Conservation (phyloP, 257 asterid species). For the Capsicum pubescens region DNA sequence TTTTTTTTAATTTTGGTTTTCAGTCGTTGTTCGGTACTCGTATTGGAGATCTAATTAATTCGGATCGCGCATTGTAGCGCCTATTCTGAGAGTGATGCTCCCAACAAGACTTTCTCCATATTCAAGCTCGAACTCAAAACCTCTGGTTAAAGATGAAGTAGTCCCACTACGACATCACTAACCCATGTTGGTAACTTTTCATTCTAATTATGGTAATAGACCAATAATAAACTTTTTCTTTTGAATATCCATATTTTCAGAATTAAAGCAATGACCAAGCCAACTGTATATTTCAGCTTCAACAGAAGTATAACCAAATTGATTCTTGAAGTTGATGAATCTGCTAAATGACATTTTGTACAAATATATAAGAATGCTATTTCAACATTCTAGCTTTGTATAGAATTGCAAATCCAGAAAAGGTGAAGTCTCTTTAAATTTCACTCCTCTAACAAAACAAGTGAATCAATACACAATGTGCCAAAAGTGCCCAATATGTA, state of each 20-base stretch:
- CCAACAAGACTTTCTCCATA: too few relatives aligned
- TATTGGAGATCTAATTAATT: too few relatives aligned
- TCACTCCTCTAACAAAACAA: neutral
- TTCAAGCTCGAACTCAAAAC: too few relatives aligned
- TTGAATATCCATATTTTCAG: neutral
- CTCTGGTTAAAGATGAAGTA: too few relatives aligned
- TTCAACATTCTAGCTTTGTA: neutral
- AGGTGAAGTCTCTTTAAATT: neutral
- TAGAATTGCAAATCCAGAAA: neutral
- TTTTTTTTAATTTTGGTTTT: too few relatives aligned
- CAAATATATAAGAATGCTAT: neutral
- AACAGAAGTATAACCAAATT: neutral
- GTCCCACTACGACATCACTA: too few relatives aligned
- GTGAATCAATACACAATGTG: neutral
- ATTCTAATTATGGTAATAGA: neutral
- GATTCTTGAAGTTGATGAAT: neutral
- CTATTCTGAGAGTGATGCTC: too few relatives aligned
- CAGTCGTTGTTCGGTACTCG: too few relatives aligned
- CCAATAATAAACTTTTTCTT: neutral
- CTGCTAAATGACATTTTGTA: neutral
- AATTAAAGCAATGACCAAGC: neutral
- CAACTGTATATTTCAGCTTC: neutral
- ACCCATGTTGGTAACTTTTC: neutral
- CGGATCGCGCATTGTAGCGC: too few relatives aligned
- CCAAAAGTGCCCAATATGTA: neutral